A percentile compares a stretch with the other conserved stretches of the same genome.
Evolutionary conservation across 2,329 filamentous ascomycete genomes (phyloP).

Genomic region (Botrytis porri): DNA sequence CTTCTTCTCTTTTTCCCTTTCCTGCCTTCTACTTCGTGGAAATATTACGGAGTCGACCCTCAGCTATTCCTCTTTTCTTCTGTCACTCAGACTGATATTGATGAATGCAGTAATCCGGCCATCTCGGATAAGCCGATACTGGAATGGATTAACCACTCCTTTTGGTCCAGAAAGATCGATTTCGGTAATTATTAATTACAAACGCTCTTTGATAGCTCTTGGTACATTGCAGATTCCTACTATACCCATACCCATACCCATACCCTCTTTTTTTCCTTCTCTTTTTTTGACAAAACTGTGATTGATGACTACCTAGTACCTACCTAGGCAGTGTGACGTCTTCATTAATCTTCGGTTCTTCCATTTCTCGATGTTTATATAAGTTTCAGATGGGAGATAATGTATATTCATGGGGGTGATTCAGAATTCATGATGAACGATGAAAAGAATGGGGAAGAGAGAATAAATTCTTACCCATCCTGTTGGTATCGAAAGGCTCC

Average conservation of each 20-base stretch:
- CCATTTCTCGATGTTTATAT: background rate
- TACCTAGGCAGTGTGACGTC: background rate
- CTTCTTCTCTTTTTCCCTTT: background rate
- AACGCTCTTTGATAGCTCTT: background rate
- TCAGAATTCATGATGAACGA: background rate
- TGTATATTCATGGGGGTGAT: background rate
- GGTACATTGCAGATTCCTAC: background rate
- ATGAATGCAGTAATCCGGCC: background rate
- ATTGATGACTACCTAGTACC: background rate
- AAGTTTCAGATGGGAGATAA: background rate
- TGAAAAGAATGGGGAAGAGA: background rate
- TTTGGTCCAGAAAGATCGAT: background rate
- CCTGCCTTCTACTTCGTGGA: background rate
- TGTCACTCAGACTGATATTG: background rate
- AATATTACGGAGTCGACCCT: background rate
- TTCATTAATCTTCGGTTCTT: background rate
- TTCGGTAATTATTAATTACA: background rate
- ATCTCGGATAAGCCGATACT: slow-evolving; percentile 1
- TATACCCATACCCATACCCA: background rate
- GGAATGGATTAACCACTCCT: background rate
- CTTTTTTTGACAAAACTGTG: background rate
- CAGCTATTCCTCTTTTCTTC: background rate
- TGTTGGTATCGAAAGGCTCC: background rate
- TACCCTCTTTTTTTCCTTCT: background rate
- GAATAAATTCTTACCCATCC: background rate